phyloP scores from a whole-genome alignment of 805 yeast genomes.

The Zygosaccharomyces pseudorouxii region DNA sequence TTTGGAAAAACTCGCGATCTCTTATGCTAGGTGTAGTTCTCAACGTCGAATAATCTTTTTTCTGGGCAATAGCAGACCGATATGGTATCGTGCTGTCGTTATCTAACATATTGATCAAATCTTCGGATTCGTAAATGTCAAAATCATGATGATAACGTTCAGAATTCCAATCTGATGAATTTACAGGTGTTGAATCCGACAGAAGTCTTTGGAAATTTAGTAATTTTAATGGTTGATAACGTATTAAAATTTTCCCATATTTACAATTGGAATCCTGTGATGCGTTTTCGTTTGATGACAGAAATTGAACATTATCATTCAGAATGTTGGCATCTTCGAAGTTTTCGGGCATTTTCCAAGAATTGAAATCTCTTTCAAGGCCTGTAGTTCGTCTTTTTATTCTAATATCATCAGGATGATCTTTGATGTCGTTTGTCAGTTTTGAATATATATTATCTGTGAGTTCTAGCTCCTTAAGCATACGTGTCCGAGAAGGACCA shows the following conservation, averaged over 20 bases:
- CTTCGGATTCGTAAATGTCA: slow-evolving; percentile 41
- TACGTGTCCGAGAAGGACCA: slow-evolving; percentile 4
- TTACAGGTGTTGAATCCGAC: slow-evolving; percentile 3
- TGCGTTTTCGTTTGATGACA: slow-evolving; percentile 9
- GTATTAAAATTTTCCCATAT: slow-evolving; percentile 22
- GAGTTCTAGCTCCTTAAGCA: slow-evolving; percentile 22
- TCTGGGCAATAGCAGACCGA: slow-evolving; percentile 58
- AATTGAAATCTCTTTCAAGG: not conserved
- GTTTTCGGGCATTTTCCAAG: slow-evolving; percentile 13
- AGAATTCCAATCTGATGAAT: not conserved
- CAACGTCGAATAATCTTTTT: slow-evolving; percentile 50
- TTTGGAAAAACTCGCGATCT: slow-evolving; percentile 49
- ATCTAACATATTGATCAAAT: slow-evolving; percentile 18
- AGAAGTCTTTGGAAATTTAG: slow-evolving; percentile 23
- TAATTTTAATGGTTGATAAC: slow-evolving; percentile 24
- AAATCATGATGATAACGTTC: slow-evolving; percentile 21
- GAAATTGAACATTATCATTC: slow-evolving; percentile 26
- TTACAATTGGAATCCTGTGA: slow-evolving; percentile 7
- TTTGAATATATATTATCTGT: slow-evolving; percentile 28
- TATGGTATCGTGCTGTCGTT: slow-evolving; percentile 46
- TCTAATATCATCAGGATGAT: slow-evolving; percentile 9
- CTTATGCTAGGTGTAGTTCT: slow-evolving; percentile 54
- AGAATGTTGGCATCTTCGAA: slow-evolving; percentile 20
- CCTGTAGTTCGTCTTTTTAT: slow-evolving; percentile 4
- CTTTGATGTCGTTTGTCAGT: slow-evolving; percentile 8